Conservation (phyloP, 345 rosid species). For the Eutrema yunnanense region DNA sequence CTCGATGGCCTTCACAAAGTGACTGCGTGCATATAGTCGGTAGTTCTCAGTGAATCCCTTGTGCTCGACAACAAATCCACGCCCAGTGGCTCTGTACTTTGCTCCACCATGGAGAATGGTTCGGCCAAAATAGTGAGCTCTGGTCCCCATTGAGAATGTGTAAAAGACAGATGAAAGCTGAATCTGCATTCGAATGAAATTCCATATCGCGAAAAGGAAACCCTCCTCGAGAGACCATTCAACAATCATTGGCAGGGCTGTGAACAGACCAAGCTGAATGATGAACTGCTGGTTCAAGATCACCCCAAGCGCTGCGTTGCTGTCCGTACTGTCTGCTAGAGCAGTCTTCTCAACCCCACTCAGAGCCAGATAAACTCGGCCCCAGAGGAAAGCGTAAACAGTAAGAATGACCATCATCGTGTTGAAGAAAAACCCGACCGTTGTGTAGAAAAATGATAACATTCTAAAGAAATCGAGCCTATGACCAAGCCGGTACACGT, state of each 20-base stretch:
- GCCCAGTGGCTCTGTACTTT: conserved; percentile 87
- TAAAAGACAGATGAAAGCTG: conserved; percentile 74
- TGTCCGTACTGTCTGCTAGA: conserved; percentile 32
- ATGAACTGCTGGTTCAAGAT: conserved; percentile 86
- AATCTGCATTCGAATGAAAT: conserved; percentile 77
- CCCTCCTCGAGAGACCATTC: conserved; percentile 87
- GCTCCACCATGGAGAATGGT: conserved; percentile 96
- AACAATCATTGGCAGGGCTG: conserved; percentile 82
- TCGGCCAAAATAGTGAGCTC: conserved; percentile 76
- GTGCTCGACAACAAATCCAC: conserved; percentile 88
- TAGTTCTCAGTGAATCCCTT: conserved; percentile 77
- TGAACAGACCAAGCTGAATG: conserved; percentile 73
- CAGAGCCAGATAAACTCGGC: conserved; percentile 79
- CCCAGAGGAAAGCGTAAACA: conserved; percentile 74
- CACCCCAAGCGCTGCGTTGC: conserved; percentile 52
- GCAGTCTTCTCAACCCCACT: conserved; percentile 66
- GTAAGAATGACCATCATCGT: conserved; percentile 66
- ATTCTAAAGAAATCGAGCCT: conserved; percentile 83
- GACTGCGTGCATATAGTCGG: conserved; percentile 78
- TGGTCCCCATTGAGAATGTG: conserved; percentile 90
- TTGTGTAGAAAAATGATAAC: conserved; percentile 72
- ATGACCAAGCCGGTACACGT: conserved; percentile 83
- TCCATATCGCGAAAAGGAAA: conserved; percentile 77
- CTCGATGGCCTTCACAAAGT: conserved; percentile 84
- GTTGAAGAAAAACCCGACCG: conserved; percentile 73